Base-by-base conservation (phyloP, 2,329 filamentous ascomycete genomes). In the Cryphonectria japonica region DNA sequence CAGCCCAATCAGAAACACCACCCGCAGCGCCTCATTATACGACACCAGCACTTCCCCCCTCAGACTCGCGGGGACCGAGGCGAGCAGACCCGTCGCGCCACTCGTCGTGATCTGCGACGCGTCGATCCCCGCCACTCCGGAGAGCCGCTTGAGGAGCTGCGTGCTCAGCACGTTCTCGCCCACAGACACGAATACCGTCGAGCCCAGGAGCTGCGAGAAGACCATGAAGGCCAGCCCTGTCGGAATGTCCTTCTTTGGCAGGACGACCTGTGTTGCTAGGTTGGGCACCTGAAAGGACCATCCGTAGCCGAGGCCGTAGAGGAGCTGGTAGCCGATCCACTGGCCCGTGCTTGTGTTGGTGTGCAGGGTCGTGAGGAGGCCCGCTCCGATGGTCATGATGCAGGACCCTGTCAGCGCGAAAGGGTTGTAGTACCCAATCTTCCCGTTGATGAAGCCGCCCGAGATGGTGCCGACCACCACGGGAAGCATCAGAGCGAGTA, bases 1-100 rank as follows among this genome's bases (percentile, higher is more conserved):
- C 57, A 87, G 83, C 14, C 82, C 82, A 22, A 89, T 87, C 74
- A 88, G 86, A 75, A 88, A 91, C 3, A 85, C 85, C 72, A 84
- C 79, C 7, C 82, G 83, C 39, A 91, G 77, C 0, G 88, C 84
- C 14, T 79, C 68, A 74, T 90, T 91, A 78, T 91, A 91, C 0
- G 87, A 86, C 0, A 78, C 70, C 11, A 87, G 83, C 26, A 92
- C 88, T 1, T 80, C 80, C 1, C 76, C 69, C 2, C 88, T 79
- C 69, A 82, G 84, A 61, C 85, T 74, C 0, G 78, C 73, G 0
- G 82, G 78, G 54, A 92, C 84, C 2, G 80, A 79, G 0, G 80
- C 77, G 73, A 87, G 85, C 34, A 92, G 78, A 69, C 85, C 84
- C 0, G 87, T 89, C 13, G 81, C 82, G 22, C 83, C 83, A 34